A percentile compares a stretch with the other conserved stretches of the same genome.
Evolutionary conservation across 306 rosid genomes (phyloP).

Genomic region (Abrus precatorius): DNA sequence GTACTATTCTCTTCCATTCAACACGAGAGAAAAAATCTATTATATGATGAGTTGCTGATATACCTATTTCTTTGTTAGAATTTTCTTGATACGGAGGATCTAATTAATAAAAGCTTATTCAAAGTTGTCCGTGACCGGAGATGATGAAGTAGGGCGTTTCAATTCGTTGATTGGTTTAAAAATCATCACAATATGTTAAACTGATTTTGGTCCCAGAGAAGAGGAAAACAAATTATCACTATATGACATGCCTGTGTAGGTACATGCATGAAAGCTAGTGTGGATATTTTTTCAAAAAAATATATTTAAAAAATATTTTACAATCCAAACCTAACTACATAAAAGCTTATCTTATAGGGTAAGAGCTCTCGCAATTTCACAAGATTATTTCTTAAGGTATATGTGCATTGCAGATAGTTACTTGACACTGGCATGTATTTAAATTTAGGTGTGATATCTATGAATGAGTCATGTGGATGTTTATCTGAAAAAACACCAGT

Average conservation of each 20-base stretch:
- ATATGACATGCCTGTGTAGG: not conserved
- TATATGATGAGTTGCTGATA: not conserved
- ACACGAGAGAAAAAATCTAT: constrained; percentile 24
- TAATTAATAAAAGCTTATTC: constrained; percentile 2
- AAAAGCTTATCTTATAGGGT: not conserved
- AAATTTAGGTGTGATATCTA: not conserved
- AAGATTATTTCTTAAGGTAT: too few relatives aligned
- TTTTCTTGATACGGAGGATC: constrained; percentile 25
- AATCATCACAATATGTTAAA: not conserved
- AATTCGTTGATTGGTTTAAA: not conserved
- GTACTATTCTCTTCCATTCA: constrained; percentile 11
- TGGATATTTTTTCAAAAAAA: too few relatives aligned
- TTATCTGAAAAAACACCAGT: too few relatives aligned
- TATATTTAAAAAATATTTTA: not conserved
- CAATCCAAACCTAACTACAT: not conserved
- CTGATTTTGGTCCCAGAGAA: constrained; percentile 9
- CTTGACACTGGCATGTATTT: not conserved
- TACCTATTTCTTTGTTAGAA: constrained; percentile 3
- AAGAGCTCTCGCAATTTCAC: not conserved
- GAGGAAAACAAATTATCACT: not conserved
- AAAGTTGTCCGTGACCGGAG: constrained; percentile 33
- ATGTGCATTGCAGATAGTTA: not conserved
- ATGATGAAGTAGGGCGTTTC: constrained; percentile 2
- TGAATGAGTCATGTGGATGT: too few relatives aligned
- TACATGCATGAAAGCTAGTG: not conserved